Evolutionary conservation across 2,329 filamentous ascomycete species (phyloP).

Genomic region (Colletotrichum sp.): DNA sequence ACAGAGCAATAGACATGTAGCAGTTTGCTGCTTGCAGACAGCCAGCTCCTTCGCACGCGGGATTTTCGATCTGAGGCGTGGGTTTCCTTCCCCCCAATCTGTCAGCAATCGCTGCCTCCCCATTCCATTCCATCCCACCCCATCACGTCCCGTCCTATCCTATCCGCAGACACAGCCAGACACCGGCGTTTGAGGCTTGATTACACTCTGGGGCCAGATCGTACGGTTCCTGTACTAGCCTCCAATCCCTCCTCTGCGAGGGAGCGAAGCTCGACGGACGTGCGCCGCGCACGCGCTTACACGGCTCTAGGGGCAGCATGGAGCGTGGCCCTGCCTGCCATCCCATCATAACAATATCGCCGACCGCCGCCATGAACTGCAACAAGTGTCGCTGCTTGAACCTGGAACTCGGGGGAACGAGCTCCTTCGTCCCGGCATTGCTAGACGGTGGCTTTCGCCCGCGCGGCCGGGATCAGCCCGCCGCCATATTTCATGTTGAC

Average conservation of each 20-base stretch:
- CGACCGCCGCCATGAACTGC: neutral
- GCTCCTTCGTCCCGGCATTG: neutral
- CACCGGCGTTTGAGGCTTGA: constrained; percentile 6
- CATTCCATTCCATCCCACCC: neutral
- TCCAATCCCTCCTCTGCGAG: neutral
- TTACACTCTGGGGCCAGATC: neutral
- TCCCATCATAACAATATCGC: neutral
- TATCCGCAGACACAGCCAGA: neutral
- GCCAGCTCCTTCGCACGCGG: neutral
- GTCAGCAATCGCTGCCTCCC: neutral
- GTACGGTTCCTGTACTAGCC: neutral
- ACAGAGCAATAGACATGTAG: neutral
- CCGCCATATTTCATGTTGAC: neutral
- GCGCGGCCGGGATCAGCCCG: neutral
- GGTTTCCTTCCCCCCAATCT: neutral
- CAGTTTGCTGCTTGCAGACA: neutral
- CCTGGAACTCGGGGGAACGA: neutral
- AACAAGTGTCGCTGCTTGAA: neutral
- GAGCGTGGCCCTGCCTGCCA: neutral
- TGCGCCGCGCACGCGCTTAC: neutral
- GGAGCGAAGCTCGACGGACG: neutral
- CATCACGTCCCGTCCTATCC: neutral
- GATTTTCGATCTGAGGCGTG: neutral
- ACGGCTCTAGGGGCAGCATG: neutral
- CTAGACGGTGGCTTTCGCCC: neutral